phyloP scores from a whole-genome alignment of 257 asterid species.

The Capsicum pubescens region DNA sequence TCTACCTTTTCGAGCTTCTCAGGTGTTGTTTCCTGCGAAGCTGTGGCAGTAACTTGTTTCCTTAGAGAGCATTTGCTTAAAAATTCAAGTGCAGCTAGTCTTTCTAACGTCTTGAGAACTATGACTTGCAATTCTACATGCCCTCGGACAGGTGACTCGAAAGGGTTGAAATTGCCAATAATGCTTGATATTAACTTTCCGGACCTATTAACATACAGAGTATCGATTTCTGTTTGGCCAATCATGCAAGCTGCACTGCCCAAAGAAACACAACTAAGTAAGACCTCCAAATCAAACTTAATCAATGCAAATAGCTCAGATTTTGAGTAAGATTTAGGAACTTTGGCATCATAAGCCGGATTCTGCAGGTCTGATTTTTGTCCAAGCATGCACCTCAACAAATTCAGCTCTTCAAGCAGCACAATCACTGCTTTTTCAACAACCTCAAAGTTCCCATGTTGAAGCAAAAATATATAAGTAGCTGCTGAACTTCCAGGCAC shows the following conservation, averaged over 20 bases:
- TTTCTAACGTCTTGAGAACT: conserved; percentile 68
- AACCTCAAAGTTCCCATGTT: conserved; percentile 73
- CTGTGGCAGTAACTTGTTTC: conserved; percentile 47
- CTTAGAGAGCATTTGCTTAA: conserved; percentile 62
- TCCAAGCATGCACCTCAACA: conserved; percentile 55
- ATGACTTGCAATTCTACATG: conserved; percentile 75
- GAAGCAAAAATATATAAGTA: conserved; percentile 86
- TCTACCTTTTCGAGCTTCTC: conserved; percentile 49
- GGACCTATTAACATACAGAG: conserved; percentile 59
- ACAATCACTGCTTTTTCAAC: conserved; percentile 68
- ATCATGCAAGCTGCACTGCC: conserved; percentile 50
- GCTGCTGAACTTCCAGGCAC: conserved; percentile 95
- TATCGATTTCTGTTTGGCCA: conserved; percentile 53
- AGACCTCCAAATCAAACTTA: conserved; percentile 77
- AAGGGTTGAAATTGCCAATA: conserved; percentile 63
- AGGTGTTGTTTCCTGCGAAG: conserved; percentile 47
- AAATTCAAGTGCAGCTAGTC: conserved; percentile 69
- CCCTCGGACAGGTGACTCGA: conserved; percentile 55
- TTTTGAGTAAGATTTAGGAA: conserved; percentile 54
- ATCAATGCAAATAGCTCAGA: conserved; percentile 70
- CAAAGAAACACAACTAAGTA: conserved; percentile 67
- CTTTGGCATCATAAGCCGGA: conserved; percentile 40
- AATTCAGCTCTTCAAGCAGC: conserved; percentile 78
- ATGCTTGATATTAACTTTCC: conserved; percentile 61
- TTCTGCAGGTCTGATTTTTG: conserved; percentile 46